A percentile compares a stretch with the other conserved stretches of the same genome.
phyloP scores from a whole-genome alignment of 192 early-diverging fungal genomes.

The Coemansia sp. region DNA sequence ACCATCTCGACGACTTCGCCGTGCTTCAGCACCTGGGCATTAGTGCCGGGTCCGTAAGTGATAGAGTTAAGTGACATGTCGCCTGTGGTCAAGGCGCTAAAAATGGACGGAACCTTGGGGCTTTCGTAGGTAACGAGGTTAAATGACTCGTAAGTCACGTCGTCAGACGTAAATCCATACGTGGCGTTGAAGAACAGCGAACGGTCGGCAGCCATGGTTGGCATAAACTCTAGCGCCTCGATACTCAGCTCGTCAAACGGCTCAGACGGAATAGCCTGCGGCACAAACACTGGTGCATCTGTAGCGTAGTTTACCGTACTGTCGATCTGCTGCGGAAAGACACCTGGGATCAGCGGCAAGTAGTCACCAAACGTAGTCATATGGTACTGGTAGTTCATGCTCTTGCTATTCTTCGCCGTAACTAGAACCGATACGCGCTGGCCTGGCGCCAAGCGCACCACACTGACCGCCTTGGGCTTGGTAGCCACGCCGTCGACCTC shows the following conservation, averaged over 20 bases:
- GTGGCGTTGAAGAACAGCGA: constrained; percentile 58
- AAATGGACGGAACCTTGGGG: constrained; percentile 65
- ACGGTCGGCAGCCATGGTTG: constrained; percentile 49
- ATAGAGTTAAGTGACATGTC: constrained; percentile 51
- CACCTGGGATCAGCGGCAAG: constrained; percentile 60
- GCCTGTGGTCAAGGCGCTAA: constrained; percentile 63
- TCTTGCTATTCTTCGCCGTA: constrained; percentile 58
- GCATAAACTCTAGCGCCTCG: constrained; percentile 53
- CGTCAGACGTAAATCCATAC: constrained; percentile 61
- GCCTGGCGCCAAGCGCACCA: constrained; percentile 63
- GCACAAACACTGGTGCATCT: constrained; percentile 3
- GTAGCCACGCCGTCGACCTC: constrained; percentile 76
- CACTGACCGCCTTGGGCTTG: constrained; percentile 56
- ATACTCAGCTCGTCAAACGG: constrained; percentile 52
- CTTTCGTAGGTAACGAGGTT: constrained; percentile 63
- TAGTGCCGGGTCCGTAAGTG: constrained; percentile 66
- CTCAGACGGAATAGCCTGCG: constrained; percentile 17
- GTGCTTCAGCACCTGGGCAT: constrained; percentile 63
- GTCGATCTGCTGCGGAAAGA: constrained; percentile 54
- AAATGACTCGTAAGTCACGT: constrained; percentile 70
- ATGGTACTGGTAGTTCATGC: constrained; percentile 68
- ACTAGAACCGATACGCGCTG: constrained; percentile 82
- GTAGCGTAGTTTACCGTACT: constrained; percentile 55
- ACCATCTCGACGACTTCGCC: constrained; percentile 66
- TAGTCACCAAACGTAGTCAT: constrained; percentile 69